Conservation (phyloP, 257 asterid species). For the Knoxia roxburghii region DNA sequence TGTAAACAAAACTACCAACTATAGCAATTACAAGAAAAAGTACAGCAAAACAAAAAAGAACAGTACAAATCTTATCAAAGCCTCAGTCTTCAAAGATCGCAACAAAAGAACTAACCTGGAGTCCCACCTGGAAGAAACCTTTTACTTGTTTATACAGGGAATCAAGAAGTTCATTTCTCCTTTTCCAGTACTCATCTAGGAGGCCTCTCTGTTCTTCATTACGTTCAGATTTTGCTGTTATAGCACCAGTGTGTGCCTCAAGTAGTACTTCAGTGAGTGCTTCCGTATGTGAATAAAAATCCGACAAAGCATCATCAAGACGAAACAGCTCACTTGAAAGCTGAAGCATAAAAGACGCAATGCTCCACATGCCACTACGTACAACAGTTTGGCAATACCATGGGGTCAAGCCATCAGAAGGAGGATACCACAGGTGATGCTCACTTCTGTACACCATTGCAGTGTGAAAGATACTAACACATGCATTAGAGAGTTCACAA, state of each 20-base stretch:
- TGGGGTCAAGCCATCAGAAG: slow-evolving; percentile 77
- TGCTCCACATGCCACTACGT: slow-evolving; percentile 69
- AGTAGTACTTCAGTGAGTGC: slow-evolving; percentile 69
- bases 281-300: slow-evolving; percentile 61
- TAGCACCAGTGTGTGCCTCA: slow-evolving; percentile 76
- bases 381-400: slow-evolving; percentile 77
- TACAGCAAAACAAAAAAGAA: not conserved
- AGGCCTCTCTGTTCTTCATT: slow-evolving; percentile 65
- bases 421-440: slow-evolving; percentile 85
- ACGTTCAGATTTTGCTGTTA: slow-evolving; percentile 73
- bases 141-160: slow-evolving; percentile 72
- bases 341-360: slow-evolving; percentile 74
- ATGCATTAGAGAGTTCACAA: slow-evolving; percentile 81
- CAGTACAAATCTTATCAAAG: not conserved
- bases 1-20: not conserved
- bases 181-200: slow-evolving; percentile 66
- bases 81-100: slow-evolving; percentile 9
- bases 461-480: slow-evolving; percentile 60
- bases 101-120: slow-evolving; percentile 41
- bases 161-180: slow-evolving; percentile 74
- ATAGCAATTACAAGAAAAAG: not conserved
- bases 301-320: slow-evolving; percentile 50
- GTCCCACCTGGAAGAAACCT: slow-evolving; percentile 37
- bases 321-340: slow-evolving; percentile 50
- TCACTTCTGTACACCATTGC: slow-evolving; percentile 63